Evolutionary conservation across 371 early-diverging fungal species (phyloP).

Genomic region (Batkoa obscura): DNA sequence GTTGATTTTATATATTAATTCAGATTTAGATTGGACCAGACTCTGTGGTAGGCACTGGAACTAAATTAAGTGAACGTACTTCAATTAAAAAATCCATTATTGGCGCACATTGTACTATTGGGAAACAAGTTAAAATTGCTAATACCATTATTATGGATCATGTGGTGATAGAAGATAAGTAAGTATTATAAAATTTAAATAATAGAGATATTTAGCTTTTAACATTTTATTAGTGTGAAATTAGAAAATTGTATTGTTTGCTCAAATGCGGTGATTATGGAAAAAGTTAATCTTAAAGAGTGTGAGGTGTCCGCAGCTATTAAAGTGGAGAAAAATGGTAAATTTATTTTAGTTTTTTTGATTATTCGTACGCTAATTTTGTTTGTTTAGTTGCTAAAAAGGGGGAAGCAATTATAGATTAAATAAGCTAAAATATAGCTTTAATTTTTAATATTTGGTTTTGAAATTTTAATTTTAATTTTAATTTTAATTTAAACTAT

Average conservation of each 20-base stretch:
- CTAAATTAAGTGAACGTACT: slow-evolving; percentile 75
- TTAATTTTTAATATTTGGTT: too few relatives aligned
- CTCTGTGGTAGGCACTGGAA: slow-evolving; percentile 71
- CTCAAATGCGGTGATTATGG: slow-evolving; percentile 52
- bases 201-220: background rate
- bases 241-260: slow-evolving; percentile 78
- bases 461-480: too few relatives aligned
- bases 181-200: slow-evolving; percentile 11
- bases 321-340: slow-evolving; percentile 50
- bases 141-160: slow-evolving; percentile 90
- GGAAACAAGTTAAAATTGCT: slow-evolving; percentile 83
- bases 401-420: too few relatives aligned
- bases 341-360: slow-evolving; percentile 5
- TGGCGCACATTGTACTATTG: slow-evolving; percentile 83
- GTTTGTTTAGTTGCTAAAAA: too few relatives aligned
- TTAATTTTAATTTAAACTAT: too few relatives aligned
- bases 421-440: too few relatives aligned
- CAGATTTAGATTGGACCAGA: slow-evolving; percentile 75
- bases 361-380: too few relatives aligned
- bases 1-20: too few relatives aligned
- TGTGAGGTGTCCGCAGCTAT: slow-evolving; percentile 72
- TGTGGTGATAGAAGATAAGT: slow-evolving; percentile 66
- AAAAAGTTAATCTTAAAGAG: slow-evolving; percentile 60
- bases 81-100: slow-evolving; percentile 82
- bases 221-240: slow-evolving; percentile 40